Conservation (phyloP, 768 basidiomycete species). For the Peribolospora baueri region DNA sequence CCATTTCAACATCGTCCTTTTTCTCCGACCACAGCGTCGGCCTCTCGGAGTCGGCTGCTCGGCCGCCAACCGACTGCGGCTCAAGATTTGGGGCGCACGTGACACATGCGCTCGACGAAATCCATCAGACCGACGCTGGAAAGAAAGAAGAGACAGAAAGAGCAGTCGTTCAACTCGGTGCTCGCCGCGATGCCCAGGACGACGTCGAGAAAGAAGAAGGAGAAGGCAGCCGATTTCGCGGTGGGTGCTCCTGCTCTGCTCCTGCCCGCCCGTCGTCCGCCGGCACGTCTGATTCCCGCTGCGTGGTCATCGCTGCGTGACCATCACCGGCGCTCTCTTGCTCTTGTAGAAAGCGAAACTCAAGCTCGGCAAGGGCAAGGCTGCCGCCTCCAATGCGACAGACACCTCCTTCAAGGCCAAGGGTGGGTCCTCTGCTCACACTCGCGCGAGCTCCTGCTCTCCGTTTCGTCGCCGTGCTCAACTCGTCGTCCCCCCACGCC, state of each 20-base stretch:
- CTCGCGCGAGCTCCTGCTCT: too few species aligned
- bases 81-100: too few species aligned
- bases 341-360: conserved; percentile 67
- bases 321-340: background rate
- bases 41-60: too few species aligned
- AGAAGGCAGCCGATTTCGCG: conserved; percentile 65
- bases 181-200: conserved; percentile 52
- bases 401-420: conserved; percentile 91
- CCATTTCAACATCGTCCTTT: too few species aligned
- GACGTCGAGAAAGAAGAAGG: conserved; percentile 52
- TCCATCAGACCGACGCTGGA: too few species aligned
- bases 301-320: background rate
- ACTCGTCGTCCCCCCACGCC: background rate
- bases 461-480: too few species aligned
- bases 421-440: conserved; percentile 30
- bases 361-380: conserved; percentile 88
- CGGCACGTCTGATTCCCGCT: background rate
- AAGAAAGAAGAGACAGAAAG: too few species aligned
- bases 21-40: too few species aligned
- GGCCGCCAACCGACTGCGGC: too few species aligned
- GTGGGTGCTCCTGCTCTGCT: conserved; percentile 21
- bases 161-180: too few species aligned
- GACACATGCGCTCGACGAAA: too few species aligned
- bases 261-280: background rate
- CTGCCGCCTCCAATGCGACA: conserved; percentile 52